Base-by-base conservation (phyloP, 108 stramenopile genomes). In the Skeletonema marinoi region DNA sequence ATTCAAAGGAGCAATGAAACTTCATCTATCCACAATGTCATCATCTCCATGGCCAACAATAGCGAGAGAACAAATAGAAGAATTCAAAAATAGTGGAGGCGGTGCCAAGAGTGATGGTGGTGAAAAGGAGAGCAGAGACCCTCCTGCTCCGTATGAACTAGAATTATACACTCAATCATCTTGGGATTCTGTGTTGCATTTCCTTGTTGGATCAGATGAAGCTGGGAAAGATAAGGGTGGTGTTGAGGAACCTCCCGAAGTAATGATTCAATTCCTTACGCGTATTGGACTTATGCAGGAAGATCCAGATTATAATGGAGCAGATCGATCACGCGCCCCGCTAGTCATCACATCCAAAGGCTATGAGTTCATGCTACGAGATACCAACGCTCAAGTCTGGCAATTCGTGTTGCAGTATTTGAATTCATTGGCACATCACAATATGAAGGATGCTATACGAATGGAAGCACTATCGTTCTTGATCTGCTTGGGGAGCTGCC, bases 281-380 rank as follows among this genome's bases (percentile, higher is more conserved):
- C 76, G 89, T 39, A 94, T 90, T 29, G 85, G 90, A 42, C 69
- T 90, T 41, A 91, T 90, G 90, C 92, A 92, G 61, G 85, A 85
- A 13, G 94, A 95, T 89, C 93, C 93, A 12, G 93, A 95, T 58
- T 92, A 86, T 67, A 82, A 67, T 25, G 90, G 90, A 4, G 63
- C 50, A 29, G 81, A 88, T 69, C 66, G 60, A 29, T 68, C 62
- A 21, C 80, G 85, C 21, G 90, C 94, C 2, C 94, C 93, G 3
- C 66, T 93, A 39, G 90, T 95, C n/a, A 95, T 95, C 66, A 91
- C 92, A 6, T 84, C 89, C 30, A 88, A 89, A 70, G 94, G 94
- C 29, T 95, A 95, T 70, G 94, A 95, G 66, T 95, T 95, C 61
- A 92, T 95, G 94, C 70, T 95, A 30, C 85, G 87, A 51, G 94